A percentile compares a stretch with the other conserved stretches of the same genome.
phyloP scores from a whole-genome alignment of 768 basidiomycete genomes.

The Phylloporus sp. region DNA sequence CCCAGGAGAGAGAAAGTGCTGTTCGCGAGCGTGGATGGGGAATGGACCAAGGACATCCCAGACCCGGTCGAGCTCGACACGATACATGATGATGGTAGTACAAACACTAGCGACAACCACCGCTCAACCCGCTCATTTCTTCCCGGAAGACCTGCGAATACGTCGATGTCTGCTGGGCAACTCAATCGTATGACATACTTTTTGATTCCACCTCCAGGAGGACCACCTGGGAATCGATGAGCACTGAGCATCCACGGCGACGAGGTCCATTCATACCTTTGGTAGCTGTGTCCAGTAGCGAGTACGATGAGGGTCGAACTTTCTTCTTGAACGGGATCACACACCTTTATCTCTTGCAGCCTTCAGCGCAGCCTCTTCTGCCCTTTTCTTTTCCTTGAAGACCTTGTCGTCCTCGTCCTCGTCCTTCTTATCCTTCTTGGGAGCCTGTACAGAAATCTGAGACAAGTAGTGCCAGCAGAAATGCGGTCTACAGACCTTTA shows the following conservation, averaged over 20 bases:
- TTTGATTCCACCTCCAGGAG: conserved; percentile 76
- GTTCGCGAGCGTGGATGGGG: conserved; percentile 79
- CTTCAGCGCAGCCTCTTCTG: conserved; percentile 69
- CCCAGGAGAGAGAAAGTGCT: conserved; percentile 71
- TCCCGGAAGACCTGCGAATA: conserved; percentile 58
- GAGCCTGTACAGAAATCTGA: conserved; percentile 45
- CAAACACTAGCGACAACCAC: too few species aligned
- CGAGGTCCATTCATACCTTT: conserved; percentile 25
- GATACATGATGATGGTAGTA: conserved; percentile 14
- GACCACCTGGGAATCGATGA: conserved; percentile 46
- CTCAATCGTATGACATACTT: conserved; percentile 52
- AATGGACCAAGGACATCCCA: conserved; percentile 71
- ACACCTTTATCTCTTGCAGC: conserved; percentile 69
- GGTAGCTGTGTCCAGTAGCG: conserved; percentile 17
- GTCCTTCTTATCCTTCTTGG: conserved; percentile 79
- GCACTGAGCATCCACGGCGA: conserved; percentile 2
- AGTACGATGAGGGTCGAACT: not conserved
- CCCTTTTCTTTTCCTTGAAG: conserved; percentile 76
- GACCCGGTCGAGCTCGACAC: conserved; percentile 20
- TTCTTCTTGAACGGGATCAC: conserved; percentile 14
- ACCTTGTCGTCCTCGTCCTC: conserved; percentile 66
- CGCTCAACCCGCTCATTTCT: too few species aligned
- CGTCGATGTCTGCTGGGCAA: conserved; percentile 5
- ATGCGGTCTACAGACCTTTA: conserved; percentile 51
- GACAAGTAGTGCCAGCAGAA: not conserved